Evolutionary conservation across 257 asterid species (phyloP).

Genomic region (Solanum bulbocastanum): DNA sequence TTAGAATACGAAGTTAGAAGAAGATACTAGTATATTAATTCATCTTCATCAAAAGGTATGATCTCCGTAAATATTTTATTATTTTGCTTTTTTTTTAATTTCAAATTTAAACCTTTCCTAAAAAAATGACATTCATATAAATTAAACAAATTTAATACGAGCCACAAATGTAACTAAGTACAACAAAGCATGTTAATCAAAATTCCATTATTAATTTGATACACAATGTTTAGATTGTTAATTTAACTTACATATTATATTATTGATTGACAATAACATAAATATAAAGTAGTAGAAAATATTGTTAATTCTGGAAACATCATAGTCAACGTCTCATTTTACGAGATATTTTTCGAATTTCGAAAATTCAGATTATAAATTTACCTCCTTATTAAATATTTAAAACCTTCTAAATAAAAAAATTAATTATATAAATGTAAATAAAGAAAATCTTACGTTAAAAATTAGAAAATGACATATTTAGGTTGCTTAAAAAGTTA

Average conservation of each 20-base stretch:
- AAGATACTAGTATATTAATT: too few relatives aligned
- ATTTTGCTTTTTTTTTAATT: neutral
- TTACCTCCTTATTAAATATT: neutral
- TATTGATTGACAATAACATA: neutral
- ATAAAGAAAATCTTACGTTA: neutral
- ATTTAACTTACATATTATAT: neutral
- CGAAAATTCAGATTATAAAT: neutral
- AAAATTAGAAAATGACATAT: neutral
- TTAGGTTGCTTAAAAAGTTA: neutral
- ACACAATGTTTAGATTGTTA: neutral
- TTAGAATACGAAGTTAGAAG: too few relatives aligned
- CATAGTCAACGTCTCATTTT: neutral
- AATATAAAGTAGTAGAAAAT: neutral
- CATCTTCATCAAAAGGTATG: neutral
- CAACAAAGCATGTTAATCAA: neutral
- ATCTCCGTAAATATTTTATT: neutral
- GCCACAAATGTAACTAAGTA: neutral
- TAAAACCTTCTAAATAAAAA: neutral
- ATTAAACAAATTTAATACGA: neutral
- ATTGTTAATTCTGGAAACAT: neutral
- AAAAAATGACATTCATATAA: neutral
- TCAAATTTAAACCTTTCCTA: neutral
- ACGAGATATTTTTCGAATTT: too few relatives aligned
- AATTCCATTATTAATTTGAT: neutral
- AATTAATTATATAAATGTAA: neutral